Base-by-base conservation (phyloP, 768 basidiomycete species). In the Leccinum boreale region DNA sequence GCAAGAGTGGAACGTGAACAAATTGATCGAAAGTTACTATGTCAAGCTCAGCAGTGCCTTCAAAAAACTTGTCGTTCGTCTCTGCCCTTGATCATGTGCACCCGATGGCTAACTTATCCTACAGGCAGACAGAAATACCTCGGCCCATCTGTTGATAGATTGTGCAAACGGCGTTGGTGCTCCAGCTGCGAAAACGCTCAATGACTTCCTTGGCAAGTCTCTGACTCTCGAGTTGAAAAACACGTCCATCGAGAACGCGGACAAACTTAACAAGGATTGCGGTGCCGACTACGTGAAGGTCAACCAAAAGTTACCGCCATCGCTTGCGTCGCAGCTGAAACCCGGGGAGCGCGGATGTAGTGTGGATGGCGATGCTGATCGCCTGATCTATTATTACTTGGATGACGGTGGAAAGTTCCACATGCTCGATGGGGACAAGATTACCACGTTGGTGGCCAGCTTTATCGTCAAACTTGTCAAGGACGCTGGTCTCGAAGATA, bases 81-180 rank as follows among this genome's bases (percentile, higher is more conserved):
- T 49, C 48, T 50, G 3, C 4, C 60, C 24, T 56, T 17, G 44
- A 47, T 49, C 15, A 50, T 56, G 26, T 55, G 4, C 45, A 14
- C 46, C 33, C 49, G 52, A 17, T 19, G 6, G 14, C 49, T 67
- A 31, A 67, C 52, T 28, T 54, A 45, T 48, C 39, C 45, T 26
- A 33, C 58, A 92, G 88, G 75, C 80, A 24, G 85, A 85, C 58
- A 86, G 86, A 57, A 71, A 73, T 77, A 44, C 74, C 77, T 53
- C 81, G 11, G 72, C 81, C 15, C 83, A 86, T 36, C 68, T 99
- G 49, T 71, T 90, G n/a, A 79, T 99, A 44, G 97, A 99, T 72
- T 98, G 97, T 70, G 97, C 97, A n/a, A 98, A 99, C 70, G 97
- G 97, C 26, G 97, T 99, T 23, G 97, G 97, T 49, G 85, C 90